phyloP scores from a whole-genome alignment of 129 eudicot species.

The Helianthus tuberosus region DNA sequence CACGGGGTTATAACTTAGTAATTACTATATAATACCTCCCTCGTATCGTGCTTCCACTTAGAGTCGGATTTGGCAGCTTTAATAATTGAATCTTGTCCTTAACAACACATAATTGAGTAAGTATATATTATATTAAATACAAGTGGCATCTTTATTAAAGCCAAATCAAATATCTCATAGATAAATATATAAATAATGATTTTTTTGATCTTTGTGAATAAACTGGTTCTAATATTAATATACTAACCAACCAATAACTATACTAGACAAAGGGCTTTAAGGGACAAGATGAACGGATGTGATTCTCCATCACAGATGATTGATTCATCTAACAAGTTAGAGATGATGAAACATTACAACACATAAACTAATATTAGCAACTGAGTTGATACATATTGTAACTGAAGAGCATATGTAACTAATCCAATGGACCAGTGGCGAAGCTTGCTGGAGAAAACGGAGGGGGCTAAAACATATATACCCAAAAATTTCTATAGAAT shows the following conservation, averaged over 20 bases:
- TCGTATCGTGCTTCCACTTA: neutral
- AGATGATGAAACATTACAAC: neutral
- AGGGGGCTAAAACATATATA: too few relatives aligned
- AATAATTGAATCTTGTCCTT: slow-evolving; percentile 15
- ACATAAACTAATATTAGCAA: too few relatives aligned
- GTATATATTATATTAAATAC: neutral
- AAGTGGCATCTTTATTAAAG: slow-evolving; percentile 6
- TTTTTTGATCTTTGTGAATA: neutral
- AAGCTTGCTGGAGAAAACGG: too few relatives aligned
- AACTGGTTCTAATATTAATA: neutral
- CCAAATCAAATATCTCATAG: neutral
- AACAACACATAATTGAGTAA: neutral
- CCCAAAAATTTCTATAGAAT: too few relatives aligned
- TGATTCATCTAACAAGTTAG: neutral
- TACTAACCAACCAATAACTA: neutral
- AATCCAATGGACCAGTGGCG: too few relatives aligned
- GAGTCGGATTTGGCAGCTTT: too few relatives aligned
- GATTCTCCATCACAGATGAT: neutral
- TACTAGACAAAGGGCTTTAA: neutral
- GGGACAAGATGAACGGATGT: neutral
- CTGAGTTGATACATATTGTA: too few relatives aligned
- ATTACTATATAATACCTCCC: neutral
- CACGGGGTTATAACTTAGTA: too few relatives aligned
- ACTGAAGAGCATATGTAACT: too few relatives aligned
- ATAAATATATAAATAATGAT: neutral